Conservation (phyloP, 2,329 filamentous ascomycete genomes). For the Apiospora kogelbergensis region DNA sequence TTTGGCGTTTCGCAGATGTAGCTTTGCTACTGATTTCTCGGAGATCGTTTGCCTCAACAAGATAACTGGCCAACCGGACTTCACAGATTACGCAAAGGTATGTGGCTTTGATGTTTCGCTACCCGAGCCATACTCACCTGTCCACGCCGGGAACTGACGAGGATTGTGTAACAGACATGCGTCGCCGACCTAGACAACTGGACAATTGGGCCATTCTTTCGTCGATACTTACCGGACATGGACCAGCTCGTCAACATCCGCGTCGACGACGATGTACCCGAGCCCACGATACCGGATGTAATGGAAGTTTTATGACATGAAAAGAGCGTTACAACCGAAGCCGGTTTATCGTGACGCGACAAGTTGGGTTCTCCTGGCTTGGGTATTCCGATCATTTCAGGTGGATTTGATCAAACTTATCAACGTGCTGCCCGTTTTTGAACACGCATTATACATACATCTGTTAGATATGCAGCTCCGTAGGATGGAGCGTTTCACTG, state of each 20-base stretch:
- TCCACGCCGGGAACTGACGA: background rate
- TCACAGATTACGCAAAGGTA: background rate
- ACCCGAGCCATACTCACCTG: background rate
- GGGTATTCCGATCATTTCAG: too few species aligned
- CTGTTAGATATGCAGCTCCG: too few species aligned
- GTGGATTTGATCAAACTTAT: too few species aligned
- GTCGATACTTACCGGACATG: background rate
- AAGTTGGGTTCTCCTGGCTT: background rate
- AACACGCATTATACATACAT: too few species aligned
- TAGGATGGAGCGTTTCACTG: too few species aligned
- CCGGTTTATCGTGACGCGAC: background rate
- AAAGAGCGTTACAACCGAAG: background rate
- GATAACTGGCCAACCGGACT: slow-evolving; percentile 2
- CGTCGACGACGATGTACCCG: background rate
- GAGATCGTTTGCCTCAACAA: background rate
- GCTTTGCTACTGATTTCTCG: background rate
- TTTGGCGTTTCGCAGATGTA: background rate
- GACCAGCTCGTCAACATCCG: background rate
- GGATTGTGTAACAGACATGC: background rate
- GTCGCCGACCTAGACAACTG: slow-evolving; percentile 2
- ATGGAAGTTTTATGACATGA: background rate
- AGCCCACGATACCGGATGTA: background rate
- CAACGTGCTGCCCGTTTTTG: too few species aligned
- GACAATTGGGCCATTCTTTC: background rate
- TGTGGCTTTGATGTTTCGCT: background rate